Conservation (phyloP, 2,329 filamentous ascomycete species). For the Colletotrichum somersetense region DNA sequence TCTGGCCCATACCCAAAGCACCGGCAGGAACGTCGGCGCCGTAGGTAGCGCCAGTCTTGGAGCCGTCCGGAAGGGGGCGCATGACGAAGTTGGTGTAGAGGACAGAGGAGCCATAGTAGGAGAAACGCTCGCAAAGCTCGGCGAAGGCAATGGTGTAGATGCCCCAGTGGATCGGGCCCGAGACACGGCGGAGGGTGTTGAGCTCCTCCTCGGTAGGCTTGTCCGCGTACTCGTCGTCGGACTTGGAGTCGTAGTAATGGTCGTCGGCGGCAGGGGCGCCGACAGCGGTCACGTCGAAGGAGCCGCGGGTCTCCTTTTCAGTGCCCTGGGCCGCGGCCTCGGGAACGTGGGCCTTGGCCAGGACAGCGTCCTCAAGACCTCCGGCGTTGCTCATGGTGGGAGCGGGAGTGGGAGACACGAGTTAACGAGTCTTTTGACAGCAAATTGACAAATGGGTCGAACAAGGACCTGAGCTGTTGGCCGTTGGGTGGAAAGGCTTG, state of each 20-base stretch:
- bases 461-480: conserved; percentile 31
- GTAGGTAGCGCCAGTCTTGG: conserved; percentile 64
- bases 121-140: conserved; percentile 82
- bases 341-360: conserved; percentile 44
- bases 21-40: conserved; percentile 56
- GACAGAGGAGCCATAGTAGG: conserved; percentile 79
- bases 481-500: conserved; percentile 30
- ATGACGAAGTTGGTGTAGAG: conserved; percentile 78
- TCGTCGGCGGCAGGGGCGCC: conserved; percentile 37
- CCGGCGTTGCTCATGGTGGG: conserved; percentile 42
- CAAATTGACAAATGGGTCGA: conserved; percentile 32
- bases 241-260: conserved; percentile 45
- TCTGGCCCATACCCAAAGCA: conserved; percentile 70
- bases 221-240: conserved; percentile 50
- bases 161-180: conserved; percentile 73
- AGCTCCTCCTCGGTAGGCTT: conserved; percentile 73
- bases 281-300: conserved; percentile 44
- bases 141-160: conserved; percentile 79
- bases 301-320: conserved; percentile 42
- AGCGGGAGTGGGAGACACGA: conserved; percentile 36
- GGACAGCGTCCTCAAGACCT: conserved; percentile 41
- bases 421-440: conserved; percentile 41
- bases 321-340: conserved; percentile 42
- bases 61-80: conserved; percentile 64
- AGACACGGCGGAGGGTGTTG: conserved; percentile 71